These are phyloP conservation scores for Candida stauntonica DNA, from an alignment of 805 yeast genomes.

Conservation along the genomic window DNA sequence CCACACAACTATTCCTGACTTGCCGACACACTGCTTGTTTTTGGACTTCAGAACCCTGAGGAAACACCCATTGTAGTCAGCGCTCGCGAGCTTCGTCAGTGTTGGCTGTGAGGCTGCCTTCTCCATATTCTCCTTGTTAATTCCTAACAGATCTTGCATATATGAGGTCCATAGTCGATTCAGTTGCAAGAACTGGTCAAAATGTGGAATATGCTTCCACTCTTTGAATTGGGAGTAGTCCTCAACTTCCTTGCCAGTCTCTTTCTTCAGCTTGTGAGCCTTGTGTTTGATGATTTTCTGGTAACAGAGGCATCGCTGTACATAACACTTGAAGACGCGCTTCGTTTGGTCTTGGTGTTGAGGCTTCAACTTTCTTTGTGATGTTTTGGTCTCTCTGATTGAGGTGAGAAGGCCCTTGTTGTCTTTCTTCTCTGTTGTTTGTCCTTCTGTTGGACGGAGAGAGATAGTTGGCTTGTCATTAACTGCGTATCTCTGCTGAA, in stretches of 20 bases:
- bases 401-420: conserved; percentile 16
- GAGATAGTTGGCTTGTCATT: conserved; percentile 29
- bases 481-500: conserved; percentile 31
- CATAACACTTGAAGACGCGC: conserved; percentile 26
- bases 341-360: conserved; percentile 28
- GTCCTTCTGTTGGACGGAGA: conserved; percentile 30
- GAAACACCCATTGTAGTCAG: conserved; percentile 79
- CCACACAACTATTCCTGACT: conserved; percentile 75
- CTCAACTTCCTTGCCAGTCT: conserved; percentile 5
- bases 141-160: conserved; percentile 50
- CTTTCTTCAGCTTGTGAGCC: conserved; percentile 5
- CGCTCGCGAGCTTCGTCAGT: conserved; percentile 59
- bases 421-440: conserved; percentile 21
- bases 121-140: conserved; percentile 20
- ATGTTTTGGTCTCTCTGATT: conserved; percentile 13
- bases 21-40: conserved; percentile 55
- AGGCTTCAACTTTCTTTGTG: conserved; percentile 12
- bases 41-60: conserved; percentile 54
- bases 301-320: conserved; percentile 22
- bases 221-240: conserved; percentile 19
- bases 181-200: conserved; percentile 49
- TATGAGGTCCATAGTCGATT: conserved; percentile 73
- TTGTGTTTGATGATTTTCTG: conserved; percentile 27
- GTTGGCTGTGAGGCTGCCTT: conserved; percentile 29
- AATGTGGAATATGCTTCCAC: conserved; percentile 32